Evolutionary conservation across 345 rosid species (phyloP).

Genomic region (Cardamine resedifolia): DNA sequence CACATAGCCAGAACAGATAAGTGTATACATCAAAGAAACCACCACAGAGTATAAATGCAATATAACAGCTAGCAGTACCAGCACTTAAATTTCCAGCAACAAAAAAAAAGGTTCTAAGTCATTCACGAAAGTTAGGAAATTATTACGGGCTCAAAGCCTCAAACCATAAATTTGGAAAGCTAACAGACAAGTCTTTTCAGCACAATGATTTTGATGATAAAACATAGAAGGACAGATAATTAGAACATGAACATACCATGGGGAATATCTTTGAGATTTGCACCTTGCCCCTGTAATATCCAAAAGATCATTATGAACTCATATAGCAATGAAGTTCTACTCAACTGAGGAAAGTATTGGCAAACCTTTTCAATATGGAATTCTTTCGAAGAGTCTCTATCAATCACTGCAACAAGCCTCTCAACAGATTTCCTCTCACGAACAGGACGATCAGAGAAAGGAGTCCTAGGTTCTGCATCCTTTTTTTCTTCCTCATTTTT

Average conservation of each 20-base stretch:
- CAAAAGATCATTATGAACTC: constrained; percentile 22
- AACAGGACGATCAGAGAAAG: constrained; percentile 76
- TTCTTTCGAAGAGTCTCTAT: constrained; percentile 71
- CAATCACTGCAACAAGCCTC: constrained; percentile 82
- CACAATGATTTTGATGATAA: background rate
- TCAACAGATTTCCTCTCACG: constrained; percentile 96
- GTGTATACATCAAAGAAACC: background rate
- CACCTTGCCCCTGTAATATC: constrained; percentile 79
- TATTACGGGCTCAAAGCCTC: background rate
- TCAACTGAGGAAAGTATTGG: constrained; percentile 16
- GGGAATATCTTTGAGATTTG: constrained; percentile 84
- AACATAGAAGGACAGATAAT: background rate
- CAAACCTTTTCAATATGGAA: constrained; percentile 78
- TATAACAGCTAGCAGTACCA: background rate
- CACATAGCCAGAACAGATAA: background rate
- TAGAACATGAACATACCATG: constrained; percentile 55
- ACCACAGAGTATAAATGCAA: background rate
- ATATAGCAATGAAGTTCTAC: constrained; percentile 12
- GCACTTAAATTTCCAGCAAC: background rate
- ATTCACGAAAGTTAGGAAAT: background rate
- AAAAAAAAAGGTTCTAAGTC: background rate
- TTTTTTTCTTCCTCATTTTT: constrained; percentile 46
- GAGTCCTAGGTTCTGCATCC: constrained; percentile 61
- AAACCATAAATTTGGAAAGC: background rate
- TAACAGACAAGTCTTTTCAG: background rate